Conservation (phyloP, 202 grass and related monocot species). For the Setaria italica region DNA sequence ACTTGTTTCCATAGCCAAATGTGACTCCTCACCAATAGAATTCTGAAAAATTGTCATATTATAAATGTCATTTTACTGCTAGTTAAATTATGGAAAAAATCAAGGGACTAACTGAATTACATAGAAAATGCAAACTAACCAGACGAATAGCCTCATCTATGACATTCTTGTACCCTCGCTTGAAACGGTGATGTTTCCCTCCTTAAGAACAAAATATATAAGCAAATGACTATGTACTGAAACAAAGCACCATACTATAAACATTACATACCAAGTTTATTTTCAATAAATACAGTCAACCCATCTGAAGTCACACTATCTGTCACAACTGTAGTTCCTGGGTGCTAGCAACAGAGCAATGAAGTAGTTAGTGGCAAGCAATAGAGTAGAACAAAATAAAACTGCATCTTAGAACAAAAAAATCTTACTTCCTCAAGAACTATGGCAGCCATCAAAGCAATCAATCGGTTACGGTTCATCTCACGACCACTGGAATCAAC, state of each 20-base stretch:
- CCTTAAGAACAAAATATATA: conserved; percentile 63
- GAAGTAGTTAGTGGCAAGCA: conserved; percentile 46
- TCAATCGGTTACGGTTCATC: conserved; percentile 84
- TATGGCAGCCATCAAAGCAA: conserved; percentile 97
- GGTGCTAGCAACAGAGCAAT: conserved; percentile 69
- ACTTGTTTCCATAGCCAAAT: conserved; percentile 99
- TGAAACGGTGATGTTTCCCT: conserved; percentile 98
- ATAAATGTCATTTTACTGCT: conserved; percentile 18
- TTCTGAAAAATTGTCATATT: conserved; percentile 66
- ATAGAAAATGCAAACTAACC: conserved; percentile 57
- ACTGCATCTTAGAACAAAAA: neutral
- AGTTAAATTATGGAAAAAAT: conserved; percentile 1
- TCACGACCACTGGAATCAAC: conserved; percentile 90
- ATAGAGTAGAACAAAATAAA: conserved; percentile 22
- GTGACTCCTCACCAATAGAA: conserved; percentile 89
- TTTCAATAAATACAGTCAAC: conserved; percentile 90
- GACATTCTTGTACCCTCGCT: conserved; percentile 97
- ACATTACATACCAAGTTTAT: conserved; percentile 84
- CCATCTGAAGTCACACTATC: conserved; percentile 99
- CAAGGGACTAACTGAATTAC: conserved; percentile 18
- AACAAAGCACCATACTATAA: conserved; percentile 32
- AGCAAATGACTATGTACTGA: conserved; percentile 29
- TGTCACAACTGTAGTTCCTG: conserved; percentile 90
- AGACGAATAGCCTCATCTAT: conserved; percentile 96
- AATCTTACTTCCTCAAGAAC: conserved; percentile 90